Evolutionary conservation across 129 eudicot species (phyloP).

Genomic region (sunflower (Helianthus annuus)): DNA sequence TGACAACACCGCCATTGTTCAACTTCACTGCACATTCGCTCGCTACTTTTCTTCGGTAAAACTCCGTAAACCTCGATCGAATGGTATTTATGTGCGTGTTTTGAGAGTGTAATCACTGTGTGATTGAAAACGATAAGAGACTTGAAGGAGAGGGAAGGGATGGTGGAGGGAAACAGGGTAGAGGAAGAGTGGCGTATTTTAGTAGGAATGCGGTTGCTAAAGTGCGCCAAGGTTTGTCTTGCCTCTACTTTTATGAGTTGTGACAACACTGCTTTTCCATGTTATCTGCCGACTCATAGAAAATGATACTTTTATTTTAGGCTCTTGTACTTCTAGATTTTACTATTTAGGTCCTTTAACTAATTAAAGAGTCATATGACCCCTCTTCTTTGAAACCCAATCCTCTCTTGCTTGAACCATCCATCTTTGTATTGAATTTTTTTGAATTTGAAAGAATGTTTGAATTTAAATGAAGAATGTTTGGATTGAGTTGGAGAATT

Average conservation of each 20-base stretch:
- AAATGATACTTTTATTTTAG: background rate
- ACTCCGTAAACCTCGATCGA: background rate
- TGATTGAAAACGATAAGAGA: conserved; percentile 5
- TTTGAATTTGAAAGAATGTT: too few species aligned
- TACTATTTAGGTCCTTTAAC: background rate
- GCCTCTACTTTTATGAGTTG: background rate
- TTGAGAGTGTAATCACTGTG: background rate
- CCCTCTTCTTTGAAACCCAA: too few species aligned
- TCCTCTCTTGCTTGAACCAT: too few species aligned
- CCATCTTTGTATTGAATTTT: too few species aligned
- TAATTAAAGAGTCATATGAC: background rate
- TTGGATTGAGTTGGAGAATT: too few species aligned
- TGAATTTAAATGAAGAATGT: too few species aligned
- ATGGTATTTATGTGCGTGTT: background rate
- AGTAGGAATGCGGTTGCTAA: conserved; percentile 11
- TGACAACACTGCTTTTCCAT: too few species aligned
- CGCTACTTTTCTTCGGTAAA: background rate
- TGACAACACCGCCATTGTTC: conserved; percentile 45
- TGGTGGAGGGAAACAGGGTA: conserved; percentile 28
- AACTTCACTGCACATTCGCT: conserved; percentile 42
- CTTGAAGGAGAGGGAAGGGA: conserved; percentile 38
- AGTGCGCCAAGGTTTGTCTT: conserved; percentile 20
- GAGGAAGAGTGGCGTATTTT: conserved; percentile 16
- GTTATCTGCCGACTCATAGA: background rate
- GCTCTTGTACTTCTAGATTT: background rate